Conservation (phyloP, 2,329 filamentous ascomycete species). For the Claviceps digitariae region DNA sequence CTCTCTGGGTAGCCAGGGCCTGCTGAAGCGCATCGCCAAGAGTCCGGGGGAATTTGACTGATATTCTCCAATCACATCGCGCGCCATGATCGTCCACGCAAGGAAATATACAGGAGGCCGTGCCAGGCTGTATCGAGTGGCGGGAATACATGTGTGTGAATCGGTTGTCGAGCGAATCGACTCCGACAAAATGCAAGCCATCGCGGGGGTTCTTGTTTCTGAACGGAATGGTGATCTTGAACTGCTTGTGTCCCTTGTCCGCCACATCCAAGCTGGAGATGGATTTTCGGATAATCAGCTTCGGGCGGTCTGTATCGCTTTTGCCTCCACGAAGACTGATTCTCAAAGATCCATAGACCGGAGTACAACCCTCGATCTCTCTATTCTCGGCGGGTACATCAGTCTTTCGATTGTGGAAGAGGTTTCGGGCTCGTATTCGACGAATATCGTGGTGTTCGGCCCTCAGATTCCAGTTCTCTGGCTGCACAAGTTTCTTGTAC, state of each 20-base stretch:
- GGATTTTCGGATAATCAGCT: slow-evolving; percentile 32
- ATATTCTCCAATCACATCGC: slow-evolving; percentile 76
- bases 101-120: slow-evolving; percentile 77
- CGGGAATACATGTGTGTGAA: slow-evolving; percentile 89
- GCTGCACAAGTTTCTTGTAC: slow-evolving; percentile 50
- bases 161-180: slow-evolving; percentile 62
- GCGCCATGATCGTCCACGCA: slow-evolving; percentile 79
- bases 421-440: slow-evolving; percentile 48
- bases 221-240: slow-evolving; percentile 57
- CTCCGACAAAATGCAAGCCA: slow-evolving; percentile 81
- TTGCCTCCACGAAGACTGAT: slow-evolving; percentile 27
- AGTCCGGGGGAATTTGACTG: slow-evolving; percentile 73
- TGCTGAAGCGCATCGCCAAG: slow-evolving; percentile 61
- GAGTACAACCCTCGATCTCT: slow-evolving; percentile 41
- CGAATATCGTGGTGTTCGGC: slow-evolving; percentile 65
- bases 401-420: slow-evolving; percentile 35
- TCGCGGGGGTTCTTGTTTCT: slow-evolving; percentile 62
- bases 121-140: slow-evolving; percentile 64
- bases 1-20: slow-evolving; percentile 28
- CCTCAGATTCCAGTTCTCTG: slow-evolving; percentile 46
- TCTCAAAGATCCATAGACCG: slow-evolving; percentile 39
- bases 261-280: slow-evolving; percentile 17
- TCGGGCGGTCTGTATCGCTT: slow-evolving; percentile 25
- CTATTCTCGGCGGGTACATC: slow-evolving; percentile 43
- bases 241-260: slow-evolving; percentile 31